Conservation (phyloP, 2,329 filamentous ascomycete genomes). For the Amauroascus niger region DNA sequence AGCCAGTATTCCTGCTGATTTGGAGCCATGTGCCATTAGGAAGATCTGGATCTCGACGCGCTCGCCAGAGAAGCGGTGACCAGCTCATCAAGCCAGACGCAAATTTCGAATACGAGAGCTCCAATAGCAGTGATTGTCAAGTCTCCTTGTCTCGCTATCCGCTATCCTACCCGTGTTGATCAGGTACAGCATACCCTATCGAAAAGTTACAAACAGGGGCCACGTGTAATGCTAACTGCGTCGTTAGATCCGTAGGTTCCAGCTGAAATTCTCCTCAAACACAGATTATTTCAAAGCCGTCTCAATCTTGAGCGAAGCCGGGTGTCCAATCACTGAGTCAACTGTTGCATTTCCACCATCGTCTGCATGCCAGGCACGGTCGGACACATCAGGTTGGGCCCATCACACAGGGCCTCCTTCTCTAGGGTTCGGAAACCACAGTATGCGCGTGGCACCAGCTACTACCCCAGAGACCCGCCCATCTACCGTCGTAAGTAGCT, state of each 20-base stretch:
- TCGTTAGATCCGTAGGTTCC: slow-evolving; percentile 37
- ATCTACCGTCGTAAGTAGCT: slow-evolving; percentile 10
- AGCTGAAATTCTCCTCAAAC: slow-evolving; percentile 36
- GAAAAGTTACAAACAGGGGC: background rate
- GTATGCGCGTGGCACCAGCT: background rate
- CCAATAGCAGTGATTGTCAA: slow-evolving; percentile 37
- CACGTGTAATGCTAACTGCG: slow-evolving; percentile 16
- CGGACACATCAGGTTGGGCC: background rate
- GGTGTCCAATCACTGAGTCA: slow-evolving; percentile 38
- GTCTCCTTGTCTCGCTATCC: slow-evolving; percentile 38
- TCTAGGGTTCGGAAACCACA: background rate
- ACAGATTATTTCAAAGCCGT: slow-evolving; percentile 36
- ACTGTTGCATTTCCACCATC: slow-evolving; percentile 20
- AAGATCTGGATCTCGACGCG: slow-evolving; percentile 34
- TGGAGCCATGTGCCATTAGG: slow-evolving; percentile 23
- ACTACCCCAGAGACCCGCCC: slow-evolving; percentile 8
- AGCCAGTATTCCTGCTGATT: background rate
- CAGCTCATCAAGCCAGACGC: slow-evolving; percentile 9
- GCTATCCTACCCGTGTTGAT: slow-evolving; percentile 30
- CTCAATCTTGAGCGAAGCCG: slow-evolving; percentile 33
- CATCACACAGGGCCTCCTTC: background rate
- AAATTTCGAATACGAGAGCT: slow-evolving; percentile 22
- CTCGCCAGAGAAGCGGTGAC: slow-evolving; percentile 20
- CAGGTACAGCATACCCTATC: slow-evolving; percentile 20
- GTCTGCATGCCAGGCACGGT: slow-evolving; percentile 17